These are phyloP conservation scores for Phylloporus scabripes DNA, from an alignment of 768 basidiomycete genomes.

Conservation along the genomic window DNA sequence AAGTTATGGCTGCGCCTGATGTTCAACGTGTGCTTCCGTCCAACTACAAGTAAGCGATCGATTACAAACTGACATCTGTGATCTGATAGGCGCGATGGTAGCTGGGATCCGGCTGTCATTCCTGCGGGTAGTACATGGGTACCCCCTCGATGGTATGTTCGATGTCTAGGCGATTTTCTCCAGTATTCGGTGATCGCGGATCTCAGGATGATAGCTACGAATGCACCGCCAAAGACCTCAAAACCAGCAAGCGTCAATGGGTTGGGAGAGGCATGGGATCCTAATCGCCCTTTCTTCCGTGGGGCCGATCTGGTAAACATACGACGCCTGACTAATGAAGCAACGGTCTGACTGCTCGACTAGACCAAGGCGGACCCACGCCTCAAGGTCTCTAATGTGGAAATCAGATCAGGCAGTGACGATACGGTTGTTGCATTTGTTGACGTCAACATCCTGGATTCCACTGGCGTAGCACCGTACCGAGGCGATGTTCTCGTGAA, in stretches of 20 bases:
- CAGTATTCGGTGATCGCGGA: background rate
- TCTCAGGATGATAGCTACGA: constrained; percentile 22
- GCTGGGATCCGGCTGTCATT: constrained; percentile 23
- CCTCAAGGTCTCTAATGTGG: constrained; percentile 21
- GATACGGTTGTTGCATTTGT: constrained; percentile 19
- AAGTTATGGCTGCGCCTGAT: constrained; percentile 20
- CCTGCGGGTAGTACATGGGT: constrained; percentile 24
- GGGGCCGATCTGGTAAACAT: constrained; percentile 20
- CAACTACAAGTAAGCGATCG: constrained; percentile 14
- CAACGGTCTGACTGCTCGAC: background rate
- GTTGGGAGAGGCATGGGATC: constrained; percentile 23
- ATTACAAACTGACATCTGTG: background rate
- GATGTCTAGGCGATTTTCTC: background rate
- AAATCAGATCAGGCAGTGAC: constrained; percentile 20
- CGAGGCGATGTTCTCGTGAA: constrained; percentile 31
- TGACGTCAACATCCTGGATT: constrained; percentile 33
- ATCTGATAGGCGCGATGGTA: constrained; percentile 3
- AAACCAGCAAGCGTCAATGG: constrained; percentile 12
- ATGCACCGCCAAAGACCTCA: background rate
- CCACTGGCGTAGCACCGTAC: constrained; percentile 31
- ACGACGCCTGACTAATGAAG: background rate
- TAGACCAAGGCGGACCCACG: constrained; percentile 21
- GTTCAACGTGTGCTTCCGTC: constrained; percentile 13
- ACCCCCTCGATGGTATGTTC: constrained; percentile 22
- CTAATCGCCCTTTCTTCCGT: constrained; percentile 13